A percentile compares a stretch with the other conserved stretches of the same genome.
Conservation (phyloP, 768 basidiomycete genomes). For the Hygrophoropsis aurantiaca region DNA sequence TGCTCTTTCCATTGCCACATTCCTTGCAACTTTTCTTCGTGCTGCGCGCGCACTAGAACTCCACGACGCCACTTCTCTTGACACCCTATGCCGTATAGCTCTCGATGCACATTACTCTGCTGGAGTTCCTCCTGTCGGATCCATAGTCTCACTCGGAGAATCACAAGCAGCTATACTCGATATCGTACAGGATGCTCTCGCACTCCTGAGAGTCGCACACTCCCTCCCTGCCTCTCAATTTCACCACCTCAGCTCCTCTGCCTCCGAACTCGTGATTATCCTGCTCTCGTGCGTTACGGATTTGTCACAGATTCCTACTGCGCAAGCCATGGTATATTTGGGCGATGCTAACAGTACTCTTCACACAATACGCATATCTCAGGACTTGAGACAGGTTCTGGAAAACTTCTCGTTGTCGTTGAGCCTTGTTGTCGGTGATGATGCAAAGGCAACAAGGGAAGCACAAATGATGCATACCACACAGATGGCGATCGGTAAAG, state of each 20-base stretch:
- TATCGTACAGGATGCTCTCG: conserved; percentile 60
- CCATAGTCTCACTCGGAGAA: conserved; percentile 51
- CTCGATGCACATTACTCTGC: conserved; percentile 65
- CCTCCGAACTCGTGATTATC: conserved; percentile 63
- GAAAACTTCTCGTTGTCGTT: conserved; percentile 61
- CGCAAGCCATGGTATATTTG: conserved; percentile 53
- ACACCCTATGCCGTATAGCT: conserved; percentile 66
- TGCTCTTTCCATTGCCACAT: conserved; percentile 56
- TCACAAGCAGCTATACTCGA: conserved; percentile 48
- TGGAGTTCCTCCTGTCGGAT: conserved; percentile 50
- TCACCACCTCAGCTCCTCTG: conserved; percentile 56
- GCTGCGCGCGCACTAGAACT: conserved; percentile 65
- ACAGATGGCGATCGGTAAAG: conserved; percentile 58
- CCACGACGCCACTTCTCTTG: conserved; percentile 64
- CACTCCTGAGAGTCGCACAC: conserved; percentile 57
- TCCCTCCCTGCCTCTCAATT: conserved; percentile 49
- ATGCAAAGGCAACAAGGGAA: conserved; percentile 67
- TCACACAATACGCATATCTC: conserved; percentile 50
- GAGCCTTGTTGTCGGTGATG: conserved; percentile 63
- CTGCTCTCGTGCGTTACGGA: conserved; percentile 62
- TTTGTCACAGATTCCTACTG: conserved; percentile 58
- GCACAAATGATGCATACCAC: conserved; percentile 69
- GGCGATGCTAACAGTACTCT: conserved; percentile 55
- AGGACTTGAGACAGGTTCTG: conserved; percentile 53
- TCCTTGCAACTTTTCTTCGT: conserved; percentile 65